A percentile compares a stretch with the other conserved stretches of the same genome.
Conservation (phyloP, 768 basidiomycete species). For the Serendipita sp. region DNA sequence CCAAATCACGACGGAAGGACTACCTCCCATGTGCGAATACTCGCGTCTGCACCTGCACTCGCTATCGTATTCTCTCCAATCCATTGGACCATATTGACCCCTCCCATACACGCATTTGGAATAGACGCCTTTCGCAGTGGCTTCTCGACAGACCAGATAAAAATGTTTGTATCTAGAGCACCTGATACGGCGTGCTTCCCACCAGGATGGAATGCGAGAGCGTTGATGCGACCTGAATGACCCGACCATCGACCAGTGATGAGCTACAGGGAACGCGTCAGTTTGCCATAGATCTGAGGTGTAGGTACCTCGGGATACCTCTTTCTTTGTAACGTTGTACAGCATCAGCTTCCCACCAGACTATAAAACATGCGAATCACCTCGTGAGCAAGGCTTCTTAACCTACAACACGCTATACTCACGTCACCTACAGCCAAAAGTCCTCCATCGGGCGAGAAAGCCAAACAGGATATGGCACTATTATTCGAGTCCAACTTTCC, state of each 20-base stretch:
- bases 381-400: neutral
- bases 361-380: conserved; percentile 22
- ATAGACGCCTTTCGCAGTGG: conserved; percentile 62
- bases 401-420: conserved; percentile 19
- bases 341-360: conserved; percentile 67
- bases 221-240: conserved; percentile 68
- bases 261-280: conserved; percentile 23
- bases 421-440: conserved; percentile 78
- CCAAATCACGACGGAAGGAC: conserved; percentile 9
- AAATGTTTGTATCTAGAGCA: conserved; percentile 45
- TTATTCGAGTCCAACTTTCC: conserved; percentile 49
- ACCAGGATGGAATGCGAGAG: conserved; percentile 60
- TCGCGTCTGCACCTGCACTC: conserved; percentile 68
- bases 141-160: conserved; percentile 58
- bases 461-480: conserved; percentile 52
- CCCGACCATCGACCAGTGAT: conserved; percentile 70
- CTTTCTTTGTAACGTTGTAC: conserved; percentile 50
- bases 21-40: conserved; percentile 49
- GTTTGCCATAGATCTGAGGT: neutral
- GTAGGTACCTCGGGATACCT: conserved; percentile 24
- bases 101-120: conserved; percentile 74
- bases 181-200: conserved; percentile 69
- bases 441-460: conserved; percentile 64
- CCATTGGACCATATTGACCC: conserved; percentile 73
- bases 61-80: conserved; percentile 39